Conservation (phyloP, 495 filamentous ascomycete genomes). For the Schizothecium vesticola region DNA sequence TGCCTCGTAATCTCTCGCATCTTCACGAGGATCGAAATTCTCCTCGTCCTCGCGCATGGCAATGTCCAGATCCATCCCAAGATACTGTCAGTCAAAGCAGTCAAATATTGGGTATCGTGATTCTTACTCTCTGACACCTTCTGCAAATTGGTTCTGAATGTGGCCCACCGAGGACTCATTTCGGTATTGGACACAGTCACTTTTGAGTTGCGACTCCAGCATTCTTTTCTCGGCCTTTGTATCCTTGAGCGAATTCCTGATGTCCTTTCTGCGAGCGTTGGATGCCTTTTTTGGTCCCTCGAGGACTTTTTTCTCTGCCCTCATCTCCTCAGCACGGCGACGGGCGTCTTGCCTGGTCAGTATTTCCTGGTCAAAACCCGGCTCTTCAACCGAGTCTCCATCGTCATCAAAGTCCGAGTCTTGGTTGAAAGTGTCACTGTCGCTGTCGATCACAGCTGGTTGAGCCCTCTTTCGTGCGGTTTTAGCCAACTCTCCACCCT, state of each 20-base stretch:
- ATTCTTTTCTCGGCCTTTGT: conserved; percentile 24
- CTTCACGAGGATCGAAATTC: conserved; percentile 27
- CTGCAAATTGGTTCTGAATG: conserved; percentile 53
- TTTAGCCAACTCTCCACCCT: neutral
- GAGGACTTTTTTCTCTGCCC: conserved; percentile 12
- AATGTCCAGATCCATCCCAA: conserved; percentile 19
- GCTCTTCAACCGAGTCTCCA: neutral
- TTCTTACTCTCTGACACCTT: conserved; percentile 45
- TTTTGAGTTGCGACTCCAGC: conserved; percentile 27
- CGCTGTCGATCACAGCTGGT: neutral
- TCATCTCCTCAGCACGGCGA: conserved; percentile 2
- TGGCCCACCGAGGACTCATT: conserved; percentile 48
- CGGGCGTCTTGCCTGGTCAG: conserved; percentile 5
- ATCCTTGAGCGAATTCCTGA: neutral
- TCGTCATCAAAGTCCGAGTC: conserved; percentile 1
- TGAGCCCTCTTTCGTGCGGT: conserved; percentile 1
- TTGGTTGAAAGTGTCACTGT: neutral
- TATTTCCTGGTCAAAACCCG: neutral
- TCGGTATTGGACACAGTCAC: conserved; percentile 47
- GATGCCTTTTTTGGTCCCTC: conserved; percentile 24
- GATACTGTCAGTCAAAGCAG: conserved; percentile 13
- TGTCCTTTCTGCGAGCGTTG: conserved; percentile 21
- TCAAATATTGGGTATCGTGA: neutral
- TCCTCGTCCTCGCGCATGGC: conserved; percentile 12
- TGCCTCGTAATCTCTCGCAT: conserved; percentile 51